Evolutionary conservation across 345 rosid species (phyloP).

Genomic region (Raphanus sativus): DNA sequence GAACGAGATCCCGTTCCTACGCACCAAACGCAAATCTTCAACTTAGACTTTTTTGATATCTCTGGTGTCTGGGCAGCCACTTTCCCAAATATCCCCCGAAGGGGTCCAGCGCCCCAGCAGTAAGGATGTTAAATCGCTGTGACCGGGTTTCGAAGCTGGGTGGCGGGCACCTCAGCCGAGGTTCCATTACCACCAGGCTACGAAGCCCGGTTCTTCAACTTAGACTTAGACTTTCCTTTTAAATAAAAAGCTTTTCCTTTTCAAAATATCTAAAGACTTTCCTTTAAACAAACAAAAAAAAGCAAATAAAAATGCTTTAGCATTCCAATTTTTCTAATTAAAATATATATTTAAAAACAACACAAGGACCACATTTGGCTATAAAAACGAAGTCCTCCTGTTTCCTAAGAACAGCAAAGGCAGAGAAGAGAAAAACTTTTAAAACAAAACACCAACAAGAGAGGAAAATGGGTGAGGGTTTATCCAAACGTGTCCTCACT

Average conservation of each 20-base stretch:
- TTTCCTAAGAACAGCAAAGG: slow-evolving; percentile 21
- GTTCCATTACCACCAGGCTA: too few species aligned
- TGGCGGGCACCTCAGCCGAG: too few species aligned
- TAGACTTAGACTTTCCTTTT: not conserved
- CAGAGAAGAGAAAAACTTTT: not conserved
- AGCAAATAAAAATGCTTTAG: not conserved
- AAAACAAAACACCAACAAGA: not conserved
- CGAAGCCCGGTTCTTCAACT: too few species aligned
- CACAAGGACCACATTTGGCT: slow-evolving; percentile 29
- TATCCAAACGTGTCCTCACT: slow-evolving; percentile 20
- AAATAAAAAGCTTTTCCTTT: not conserved
- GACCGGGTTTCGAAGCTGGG: too few species aligned
- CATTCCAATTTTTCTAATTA: not conserved
- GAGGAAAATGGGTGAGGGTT: slow-evolving; percentile 17
- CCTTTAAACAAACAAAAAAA: not conserved
- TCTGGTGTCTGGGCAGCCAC: too few species aligned
- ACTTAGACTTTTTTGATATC: not conserved
- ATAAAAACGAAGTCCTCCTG: slow-evolving; percentile 23
- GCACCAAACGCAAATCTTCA: not conserved
- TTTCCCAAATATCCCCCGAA: too few species aligned
- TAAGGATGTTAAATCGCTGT: too few species aligned
- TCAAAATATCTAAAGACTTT: not conserved
- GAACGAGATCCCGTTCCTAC: not conserved
- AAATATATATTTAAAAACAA: not conserved
- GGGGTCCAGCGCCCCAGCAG: too few species aligned